Conservation (phyloP, 495 filamentous ascomycete species). For the Podospora pseudopauciseta region DNA sequence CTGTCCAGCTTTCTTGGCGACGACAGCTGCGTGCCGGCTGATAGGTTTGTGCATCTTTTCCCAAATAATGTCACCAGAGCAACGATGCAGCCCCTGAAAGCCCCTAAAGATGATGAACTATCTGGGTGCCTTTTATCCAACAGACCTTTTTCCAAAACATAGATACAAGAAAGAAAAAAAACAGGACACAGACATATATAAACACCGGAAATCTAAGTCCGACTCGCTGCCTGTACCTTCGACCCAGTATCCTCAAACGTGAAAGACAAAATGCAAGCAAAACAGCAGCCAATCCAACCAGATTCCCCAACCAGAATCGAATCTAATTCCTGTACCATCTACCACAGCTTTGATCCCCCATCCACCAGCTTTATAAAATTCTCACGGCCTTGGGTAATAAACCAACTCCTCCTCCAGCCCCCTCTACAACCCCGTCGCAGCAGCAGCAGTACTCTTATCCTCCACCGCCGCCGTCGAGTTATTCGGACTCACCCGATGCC, state of each 20-base stretch:
- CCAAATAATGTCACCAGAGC: conserved; percentile 7
- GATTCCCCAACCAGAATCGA: neutral
- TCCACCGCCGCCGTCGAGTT: neutral
- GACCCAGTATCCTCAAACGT: too few species aligned
- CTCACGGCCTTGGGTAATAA: neutral
- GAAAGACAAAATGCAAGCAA: neutral
- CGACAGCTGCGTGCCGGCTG: neutral
- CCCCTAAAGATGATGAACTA: neutral
- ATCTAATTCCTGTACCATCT: neutral
- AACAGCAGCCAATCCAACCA: neutral
- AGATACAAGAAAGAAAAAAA: neutral
- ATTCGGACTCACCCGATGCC: neutral
- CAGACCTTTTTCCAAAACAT: neutral
- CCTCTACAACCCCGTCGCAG: neutral
- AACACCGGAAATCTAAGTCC: neutral
- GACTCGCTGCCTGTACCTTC: neutral
- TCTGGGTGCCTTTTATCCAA: neutral
- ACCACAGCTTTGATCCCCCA: neutral
- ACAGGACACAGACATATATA: neutral
- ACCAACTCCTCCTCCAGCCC: neutral
- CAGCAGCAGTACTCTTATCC: conserved; percentile 2
- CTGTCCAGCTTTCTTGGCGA: neutral
- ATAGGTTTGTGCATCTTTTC: neutral
- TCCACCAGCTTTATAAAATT: neutral
- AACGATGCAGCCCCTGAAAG: conserved; percentile 6